Evolutionary conservation across 1,284 basidiomycete species (phyloP).

Genomic region (Vanrija pseudolonga): DNA sequence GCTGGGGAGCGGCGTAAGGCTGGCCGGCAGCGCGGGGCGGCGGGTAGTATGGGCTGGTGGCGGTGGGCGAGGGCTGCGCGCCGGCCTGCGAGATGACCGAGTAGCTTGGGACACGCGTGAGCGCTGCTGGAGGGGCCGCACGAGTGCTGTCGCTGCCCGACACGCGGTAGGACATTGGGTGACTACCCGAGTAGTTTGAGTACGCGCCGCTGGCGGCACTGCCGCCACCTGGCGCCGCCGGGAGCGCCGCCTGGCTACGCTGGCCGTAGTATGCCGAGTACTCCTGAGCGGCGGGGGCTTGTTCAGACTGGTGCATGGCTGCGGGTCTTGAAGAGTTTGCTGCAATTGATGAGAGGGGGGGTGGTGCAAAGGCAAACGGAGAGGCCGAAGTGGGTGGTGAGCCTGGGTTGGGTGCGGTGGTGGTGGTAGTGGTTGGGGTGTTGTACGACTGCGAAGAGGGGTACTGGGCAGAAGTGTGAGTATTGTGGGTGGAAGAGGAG

Average conservation of each 20-base stretch:
- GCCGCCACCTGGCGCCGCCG: conserved; percentile 5
- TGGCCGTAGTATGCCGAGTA: conserved; percentile 19
- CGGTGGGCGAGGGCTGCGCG: conserved; percentile 10
- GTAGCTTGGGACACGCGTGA: conserved; percentile 20
- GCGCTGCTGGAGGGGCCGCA: conserved; percentile 19
- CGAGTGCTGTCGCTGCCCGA: conserved; percentile 33
- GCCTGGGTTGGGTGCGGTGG: neutral
- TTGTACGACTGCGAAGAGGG: no score
- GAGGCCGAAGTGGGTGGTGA: conserved; percentile 36
- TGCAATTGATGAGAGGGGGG: conserved; percentile 27
- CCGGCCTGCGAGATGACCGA: conserved; percentile 8
- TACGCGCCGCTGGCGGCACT: conserved; percentile 15
- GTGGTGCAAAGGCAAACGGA: conserved; percentile 44
- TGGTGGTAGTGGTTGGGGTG: neutral
- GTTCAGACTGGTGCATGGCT: conserved; percentile 35
- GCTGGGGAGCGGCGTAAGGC: conserved; percentile 9
- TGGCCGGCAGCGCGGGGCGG: conserved; percentile 10
- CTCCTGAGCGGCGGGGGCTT: conserved; percentile 15
- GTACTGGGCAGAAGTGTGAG: no score
- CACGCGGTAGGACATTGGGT: conserved; percentile 37
- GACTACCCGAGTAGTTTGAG: conserved; percentile 25
- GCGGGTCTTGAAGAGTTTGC: conserved; percentile 4
- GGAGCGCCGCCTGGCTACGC: conserved; percentile 1
- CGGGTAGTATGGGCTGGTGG: conserved; percentile 17
- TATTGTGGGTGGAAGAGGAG: no score